Evolutionary conservation across 345 rosid species (phyloP).

Genomic region (Luvunga scandens): DNA sequence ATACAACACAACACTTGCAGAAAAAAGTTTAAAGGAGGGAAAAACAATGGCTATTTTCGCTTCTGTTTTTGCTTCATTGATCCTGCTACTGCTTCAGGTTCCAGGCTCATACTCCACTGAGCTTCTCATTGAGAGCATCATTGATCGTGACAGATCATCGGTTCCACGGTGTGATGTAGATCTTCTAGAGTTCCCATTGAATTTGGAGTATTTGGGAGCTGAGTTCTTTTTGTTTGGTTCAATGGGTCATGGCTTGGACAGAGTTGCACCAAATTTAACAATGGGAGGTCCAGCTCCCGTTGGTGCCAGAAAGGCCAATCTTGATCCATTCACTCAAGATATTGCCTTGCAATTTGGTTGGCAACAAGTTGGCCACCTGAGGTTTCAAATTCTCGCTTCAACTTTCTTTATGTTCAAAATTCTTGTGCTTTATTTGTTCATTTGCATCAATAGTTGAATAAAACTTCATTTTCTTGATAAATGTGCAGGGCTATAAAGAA

Average conservation of each 20-base stretch:
- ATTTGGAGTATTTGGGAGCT: constrained; percentile 87
- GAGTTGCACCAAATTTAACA: constrained; percentile 56
- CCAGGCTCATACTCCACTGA: constrained; percentile 13
- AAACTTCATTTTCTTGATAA: neutral
- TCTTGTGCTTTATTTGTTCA: neutral
- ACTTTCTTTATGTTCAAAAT: neutral
- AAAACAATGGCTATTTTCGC: constrained; percentile 11
- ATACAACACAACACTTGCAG: neutral
- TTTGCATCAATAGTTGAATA: neutral
- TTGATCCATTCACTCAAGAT: constrained; percentile 53
- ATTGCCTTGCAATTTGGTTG: constrained; percentile 69
- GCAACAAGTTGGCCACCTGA: constrained; percentile 92
- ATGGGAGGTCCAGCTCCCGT: constrained; percentile 77
- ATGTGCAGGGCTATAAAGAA: constrained; percentile 60
- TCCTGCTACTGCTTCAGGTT: constrained; percentile 26
- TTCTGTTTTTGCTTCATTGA: constrained; percentile 19
- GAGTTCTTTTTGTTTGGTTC: constrained; percentile 82
- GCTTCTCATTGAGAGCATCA: neutral
- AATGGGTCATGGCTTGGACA: constrained; percentile 70
- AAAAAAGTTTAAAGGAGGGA: too few relatives aligned
- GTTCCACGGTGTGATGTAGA: constrained; percentile 36
- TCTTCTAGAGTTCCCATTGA: constrained; percentile 77
- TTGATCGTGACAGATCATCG: neutral
- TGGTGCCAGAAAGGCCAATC: constrained; percentile 62
- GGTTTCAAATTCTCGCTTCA: constrained; percentile 23